Evolutionary conservation across 352 stramenopile species (phyloP), one percentile per base, ranked within the genome.

Genomic region (Phytophthora cactorum): DNA sequence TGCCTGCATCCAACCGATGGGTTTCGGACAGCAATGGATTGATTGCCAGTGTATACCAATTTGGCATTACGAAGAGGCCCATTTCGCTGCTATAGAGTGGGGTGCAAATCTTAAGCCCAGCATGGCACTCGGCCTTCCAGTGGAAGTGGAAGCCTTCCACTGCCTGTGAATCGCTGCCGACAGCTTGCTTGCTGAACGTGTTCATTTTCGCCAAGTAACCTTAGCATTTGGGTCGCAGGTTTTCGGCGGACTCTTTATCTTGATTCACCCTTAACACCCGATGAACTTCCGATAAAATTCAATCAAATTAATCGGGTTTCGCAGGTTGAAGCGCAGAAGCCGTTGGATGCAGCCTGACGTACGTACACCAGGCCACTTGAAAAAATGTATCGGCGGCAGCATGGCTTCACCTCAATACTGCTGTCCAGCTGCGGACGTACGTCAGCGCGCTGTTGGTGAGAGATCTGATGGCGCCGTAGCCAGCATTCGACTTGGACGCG

Each of bases 71-170:
- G 2, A 34, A 34, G 34, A 12, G 12, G 34, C 36, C 15, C n/a
- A 67, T 67, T 67, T 69, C 46, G 61, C 61, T 69, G 52, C 54
- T 58, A 62, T 55, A 46, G 55, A 66, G 38, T 36, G 56, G 12
- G 4, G 31, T 12, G 63, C 63, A 70, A 70, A 70, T 70, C 54
- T 49, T 58, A 29, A 67, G 41, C 17, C 12, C 3, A 11, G 4
- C 1, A 6, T 43, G 22, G 31, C 47, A 22, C 14, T 62, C 22
- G 22, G 22, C 22, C 22, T 22, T 22, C 22, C 22, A 22, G 22
- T 22, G 22, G 22, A 22, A 22, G 22, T 22, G 22, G 22, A 22
- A 22, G 34, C 38, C 38, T 64, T 64, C 57, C 57, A 51, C 32
- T 49, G 44, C 25, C 17, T 38, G 17, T 6, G 27, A 38, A 38